Evolutionary conservation across 306 rosid species (phyloP), one percentile per base, ranked within the genome.

Genomic region (Amphicarpaea edgeworthii): DNA sequence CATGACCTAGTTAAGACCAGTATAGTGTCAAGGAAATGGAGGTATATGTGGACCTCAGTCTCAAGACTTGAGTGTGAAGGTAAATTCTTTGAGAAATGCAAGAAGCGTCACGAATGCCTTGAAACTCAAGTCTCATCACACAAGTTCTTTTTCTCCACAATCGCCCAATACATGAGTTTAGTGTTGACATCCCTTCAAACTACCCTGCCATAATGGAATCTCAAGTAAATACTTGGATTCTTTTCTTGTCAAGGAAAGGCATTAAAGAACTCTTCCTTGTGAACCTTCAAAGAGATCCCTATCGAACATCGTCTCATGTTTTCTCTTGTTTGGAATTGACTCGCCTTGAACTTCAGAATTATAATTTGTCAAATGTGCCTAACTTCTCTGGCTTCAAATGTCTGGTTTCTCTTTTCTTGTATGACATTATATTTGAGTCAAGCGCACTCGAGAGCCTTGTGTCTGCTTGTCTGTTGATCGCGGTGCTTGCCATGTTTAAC

Each of bases 381-480:
- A 60, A 20, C 51, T 76, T 61, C 5, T 0, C 37, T 10, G 78
- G 77, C 55, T 62, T 81, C 20, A 43, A 54, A 63, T 41, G n/a
- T 11, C 9, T 76, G 47, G 11, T n/a, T 14, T 1, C 0, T 7
- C 70, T 76, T 70, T 0, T 43, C 26, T 50, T 76, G 3, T 2
- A 0, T 17, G 0, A 12, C 0, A 8, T 68, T 40, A 11, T 0
- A 60, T 49, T 75, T 41, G 51, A 17, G 15, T 60, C 61, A 0
- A 2, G 2, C 20, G 17, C 61, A 53, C 41, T 81, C 7, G 78
- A 76, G 21, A 62, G 6, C 54, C 72, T 76, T 70, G 23, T 76
- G 0, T 76, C 40, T 16, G 12, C 57, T 19, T 81, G 78, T 40
- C 64, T 57, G 0, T 32, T 6, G 8, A 62, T 63, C 21, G 15